phyloP scores from a whole-genome alignment of 2,329 filamentous ascomycete species.

The Scortechinia acanthostroma region DNA sequence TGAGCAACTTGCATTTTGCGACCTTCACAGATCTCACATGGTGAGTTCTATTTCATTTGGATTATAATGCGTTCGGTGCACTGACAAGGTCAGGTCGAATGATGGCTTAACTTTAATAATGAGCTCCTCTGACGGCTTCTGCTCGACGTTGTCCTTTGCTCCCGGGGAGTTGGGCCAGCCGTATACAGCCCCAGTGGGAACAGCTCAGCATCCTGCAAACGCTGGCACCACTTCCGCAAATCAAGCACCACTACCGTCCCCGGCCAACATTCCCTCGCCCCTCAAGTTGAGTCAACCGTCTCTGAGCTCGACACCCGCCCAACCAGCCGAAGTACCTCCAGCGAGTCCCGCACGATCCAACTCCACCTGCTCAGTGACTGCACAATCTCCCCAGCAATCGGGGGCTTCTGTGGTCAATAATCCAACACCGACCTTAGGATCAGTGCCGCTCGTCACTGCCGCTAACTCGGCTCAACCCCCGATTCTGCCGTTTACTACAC shows the following conservation, averaged over 20 bases:
- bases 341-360: constrained; percentile 2
- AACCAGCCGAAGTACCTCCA: too few species aligned
- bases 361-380: neutral
- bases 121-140: constrained; percentile 97
- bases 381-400: neutral
- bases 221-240: too few species aligned
- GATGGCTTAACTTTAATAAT: constrained; percentile 69
- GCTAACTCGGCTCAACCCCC: neutral
- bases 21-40: constrained; percentile 95
- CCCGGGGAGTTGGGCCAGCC: constrained; percentile 77
- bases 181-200: constrained; percentile 44
- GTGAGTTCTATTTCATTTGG: constrained; percentile 40
- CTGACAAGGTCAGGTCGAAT: constrained; percentile 30
- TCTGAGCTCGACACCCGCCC: too few species aligned
- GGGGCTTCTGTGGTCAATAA: neutral
- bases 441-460: neutral
- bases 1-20: constrained; percentile 42
- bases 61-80: neutral
- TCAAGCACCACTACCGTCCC: too few species aligned
- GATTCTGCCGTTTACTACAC: neutral
- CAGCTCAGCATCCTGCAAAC: too few species aligned
- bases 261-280: too few species aligned
- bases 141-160: constrained; percentile 79
- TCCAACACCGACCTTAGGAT: neutral
- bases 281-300: too few species aligned